phyloP scores from a whole-genome alignment of 306 rosid species.

The Pterocarpus santalinus region DNA sequence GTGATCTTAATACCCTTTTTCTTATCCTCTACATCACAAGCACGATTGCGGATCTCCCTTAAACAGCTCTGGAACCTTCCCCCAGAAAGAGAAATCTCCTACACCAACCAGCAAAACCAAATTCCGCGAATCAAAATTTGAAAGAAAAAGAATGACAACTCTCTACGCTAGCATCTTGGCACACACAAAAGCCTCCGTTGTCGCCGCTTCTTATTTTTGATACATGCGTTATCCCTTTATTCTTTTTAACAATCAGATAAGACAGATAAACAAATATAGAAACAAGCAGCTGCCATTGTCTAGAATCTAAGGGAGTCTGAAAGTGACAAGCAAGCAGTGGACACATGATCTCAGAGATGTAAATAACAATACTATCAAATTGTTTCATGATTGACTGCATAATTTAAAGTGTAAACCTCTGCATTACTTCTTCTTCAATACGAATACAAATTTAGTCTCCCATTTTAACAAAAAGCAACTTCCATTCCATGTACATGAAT shows the following conservation, averaged over 20 bases:
- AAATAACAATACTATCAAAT: not conserved
- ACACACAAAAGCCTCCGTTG: conserved; percentile 20
- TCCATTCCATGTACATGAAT: conserved; percentile 8
- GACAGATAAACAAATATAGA: conserved; percentile 8
- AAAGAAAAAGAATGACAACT: conserved; percentile 9
- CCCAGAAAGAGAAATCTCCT: conserved; percentile 97
- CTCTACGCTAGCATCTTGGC: not conserved
- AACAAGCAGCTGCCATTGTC: not conserved
- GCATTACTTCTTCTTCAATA: conserved; percentile 15
- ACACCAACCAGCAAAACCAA: conserved; percentile 68
- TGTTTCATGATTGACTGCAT: not conserved
- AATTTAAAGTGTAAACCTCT: not conserved
- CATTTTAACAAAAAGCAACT: not conserved
- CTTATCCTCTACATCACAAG: conserved; percentile 78
- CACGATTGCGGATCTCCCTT: conserved; percentile 88
- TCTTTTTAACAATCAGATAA: conserved; percentile 1
- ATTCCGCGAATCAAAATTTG: conserved; percentile 53
- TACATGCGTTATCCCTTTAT: not conserved
- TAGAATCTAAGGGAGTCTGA: conserved; percentile 23
- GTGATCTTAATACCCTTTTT: conserved; percentile 80
- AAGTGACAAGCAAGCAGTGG: conserved; percentile 27
- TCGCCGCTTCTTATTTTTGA: not conserved
- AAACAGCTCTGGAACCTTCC: conserved; percentile 90
- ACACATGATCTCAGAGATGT: conserved; percentile 1
- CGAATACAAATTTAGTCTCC: not conserved